Percentiles rank a stretch among this genome's conserved stretches.
Conservation (phyloP, 495 filamentous ascomycete genomes). For the Aspergillus carlsbadensis region DNA sequence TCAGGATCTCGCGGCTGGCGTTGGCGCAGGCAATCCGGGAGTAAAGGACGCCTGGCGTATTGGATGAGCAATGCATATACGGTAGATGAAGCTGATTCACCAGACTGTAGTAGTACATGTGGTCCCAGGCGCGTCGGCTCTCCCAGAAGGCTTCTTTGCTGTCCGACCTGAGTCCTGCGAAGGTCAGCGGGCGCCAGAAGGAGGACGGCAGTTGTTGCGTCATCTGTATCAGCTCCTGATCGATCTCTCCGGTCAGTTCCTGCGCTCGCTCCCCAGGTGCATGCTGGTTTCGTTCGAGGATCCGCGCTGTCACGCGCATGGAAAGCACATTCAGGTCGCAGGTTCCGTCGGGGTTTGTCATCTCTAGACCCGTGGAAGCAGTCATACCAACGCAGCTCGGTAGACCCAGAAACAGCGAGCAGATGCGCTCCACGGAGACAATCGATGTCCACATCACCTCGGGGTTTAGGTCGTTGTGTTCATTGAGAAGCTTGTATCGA, state of each 20-base stretch:
- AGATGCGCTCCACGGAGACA: neutral
- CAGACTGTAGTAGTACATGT: conserved; percentile 42
- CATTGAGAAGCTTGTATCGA: neutral
- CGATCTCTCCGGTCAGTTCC: neutral
- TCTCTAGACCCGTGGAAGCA: too few species aligned
- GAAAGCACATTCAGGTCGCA: too few species aligned
- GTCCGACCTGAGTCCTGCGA: neutral
- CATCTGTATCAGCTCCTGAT: conserved; percentile 1
- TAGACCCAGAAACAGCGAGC: neutral
- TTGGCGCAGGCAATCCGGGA: conserved; percentile 40
- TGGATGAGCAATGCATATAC: conserved; percentile 20
- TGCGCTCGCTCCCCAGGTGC: neutral
- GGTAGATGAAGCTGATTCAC: conserved; percentile 31
- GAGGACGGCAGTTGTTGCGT: conserved; percentile 1
- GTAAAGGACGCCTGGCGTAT: conserved; percentile 15
- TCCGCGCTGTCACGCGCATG: neutral
- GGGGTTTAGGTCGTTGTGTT: neutral
- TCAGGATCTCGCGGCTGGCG: conserved; percentile 45
- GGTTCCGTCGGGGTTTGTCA: too few species aligned
- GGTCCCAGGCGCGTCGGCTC: conserved; percentile 21
- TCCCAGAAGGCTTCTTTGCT: conserved; percentile 9
- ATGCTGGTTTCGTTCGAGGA: neutral
- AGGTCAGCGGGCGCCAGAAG: neutral
- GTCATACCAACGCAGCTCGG: neutral
- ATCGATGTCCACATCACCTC: conserved; percentile 1